These are phyloP conservation scores for Neurospora crassa DNA, from an alignment of 2,329 filamentous ascomycete species.

Conservation along the genomic window DNA sequence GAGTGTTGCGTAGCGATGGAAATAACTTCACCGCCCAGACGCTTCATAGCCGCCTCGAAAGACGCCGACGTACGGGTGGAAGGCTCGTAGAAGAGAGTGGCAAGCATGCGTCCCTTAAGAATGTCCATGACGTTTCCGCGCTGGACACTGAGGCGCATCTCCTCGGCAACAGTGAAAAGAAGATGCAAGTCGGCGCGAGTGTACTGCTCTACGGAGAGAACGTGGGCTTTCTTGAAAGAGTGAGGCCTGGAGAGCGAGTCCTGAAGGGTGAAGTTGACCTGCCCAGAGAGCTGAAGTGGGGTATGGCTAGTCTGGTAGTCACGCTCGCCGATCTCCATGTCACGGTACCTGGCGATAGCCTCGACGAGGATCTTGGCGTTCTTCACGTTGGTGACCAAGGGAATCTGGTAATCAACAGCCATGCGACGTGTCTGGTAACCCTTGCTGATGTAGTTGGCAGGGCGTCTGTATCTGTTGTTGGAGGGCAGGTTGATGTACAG, in stretches of 20 bases:
- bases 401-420: slow-evolving; percentile 96
- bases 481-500: slow-evolving; percentile 99
- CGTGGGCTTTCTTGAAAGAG: slow-evolving; percentile 80
- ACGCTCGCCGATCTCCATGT: slow-evolving; percentile 70
- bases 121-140: slow-evolving; percentile 82
- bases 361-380: slow-evolving; percentile 97
- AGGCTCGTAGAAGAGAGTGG: slow-evolving; percentile 95
- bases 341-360: slow-evolving; percentile 81
- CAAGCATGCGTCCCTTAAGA: slow-evolving; percentile 76
- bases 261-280: slow-evolving; percentile 67
- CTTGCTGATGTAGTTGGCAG: slow-evolving; percentile 97
- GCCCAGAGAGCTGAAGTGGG: slow-evolving; percentile 61
- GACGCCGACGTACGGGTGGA: slow-evolving; percentile 92
- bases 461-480: slow-evolving; percentile 91
- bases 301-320: slow-evolving; percentile 90
- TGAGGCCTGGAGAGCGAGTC: slow-evolving; percentile 66
- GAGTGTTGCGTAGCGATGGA: slow-evolving; percentile 74
- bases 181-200: slow-evolving; percentile 78
- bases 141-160: slow-evolving; percentile 94
- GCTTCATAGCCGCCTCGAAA: slow-evolving; percentile 97
- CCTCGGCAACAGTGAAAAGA: slow-evolving; percentile 91
- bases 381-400: slow-evolving; percentile 97
- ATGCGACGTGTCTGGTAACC: slow-evolving; percentile 94
- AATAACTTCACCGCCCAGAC: slow-evolving; percentile 81
- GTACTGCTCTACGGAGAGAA: slow-evolving; percentile 89